Conservation (phyloP, 2,329 filamentous ascomycete genomes). For the Sarocladium brachiariae region DNA sequence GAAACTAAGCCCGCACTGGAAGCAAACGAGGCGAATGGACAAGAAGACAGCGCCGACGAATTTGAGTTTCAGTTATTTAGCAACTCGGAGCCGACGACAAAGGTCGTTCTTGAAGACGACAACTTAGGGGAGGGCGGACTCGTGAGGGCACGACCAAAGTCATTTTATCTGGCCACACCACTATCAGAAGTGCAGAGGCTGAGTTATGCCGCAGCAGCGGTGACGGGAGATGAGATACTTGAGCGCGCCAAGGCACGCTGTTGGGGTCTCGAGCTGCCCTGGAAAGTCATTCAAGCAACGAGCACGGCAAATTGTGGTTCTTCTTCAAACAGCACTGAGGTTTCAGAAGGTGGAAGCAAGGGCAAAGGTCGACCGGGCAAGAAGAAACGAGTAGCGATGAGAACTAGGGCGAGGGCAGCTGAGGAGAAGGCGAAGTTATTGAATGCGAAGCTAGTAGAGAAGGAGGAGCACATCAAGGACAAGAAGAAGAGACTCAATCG, state of each 20-base stretch:
- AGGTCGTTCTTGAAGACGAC: conserved; percentile 43
- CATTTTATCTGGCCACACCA: conserved; percentile 41
- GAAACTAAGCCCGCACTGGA: neutral
- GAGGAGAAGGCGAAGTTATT: conserved; percentile 32
- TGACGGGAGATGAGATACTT: conserved; percentile 46
- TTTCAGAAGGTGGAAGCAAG: conserved; percentile 18
- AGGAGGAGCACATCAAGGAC: conserved; percentile 50
- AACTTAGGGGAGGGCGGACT: conserved; percentile 31
- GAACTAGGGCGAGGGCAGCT: conserved; percentile 36
- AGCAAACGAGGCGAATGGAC: conserved; percentile 16
- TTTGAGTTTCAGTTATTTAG: conserved; percentile 56
- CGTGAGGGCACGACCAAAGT: conserved; percentile 31
- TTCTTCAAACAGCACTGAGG: neutral
- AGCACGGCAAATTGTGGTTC: conserved; percentile 20
- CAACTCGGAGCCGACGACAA: conserved; percentile 33
- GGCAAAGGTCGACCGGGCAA: conserved; percentile 47
- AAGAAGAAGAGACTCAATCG: conserved; percentile 56
- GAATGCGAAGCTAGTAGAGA: conserved; percentile 35
- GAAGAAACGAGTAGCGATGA: conserved; percentile 47
- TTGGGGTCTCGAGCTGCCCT: conserved; percentile 56
- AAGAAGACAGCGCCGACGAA: conserved; percentile 26
- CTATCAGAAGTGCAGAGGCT: conserved; percentile 29
- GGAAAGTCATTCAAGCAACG: conserved; percentile 44
- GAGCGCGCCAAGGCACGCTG: conserved; percentile 33
- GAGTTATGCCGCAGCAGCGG: conserved; percentile 38